Base-by-base conservation (phyloP, 2,329 filamentous ascomycete genomes). In the Claviceps sp. region DNA sequence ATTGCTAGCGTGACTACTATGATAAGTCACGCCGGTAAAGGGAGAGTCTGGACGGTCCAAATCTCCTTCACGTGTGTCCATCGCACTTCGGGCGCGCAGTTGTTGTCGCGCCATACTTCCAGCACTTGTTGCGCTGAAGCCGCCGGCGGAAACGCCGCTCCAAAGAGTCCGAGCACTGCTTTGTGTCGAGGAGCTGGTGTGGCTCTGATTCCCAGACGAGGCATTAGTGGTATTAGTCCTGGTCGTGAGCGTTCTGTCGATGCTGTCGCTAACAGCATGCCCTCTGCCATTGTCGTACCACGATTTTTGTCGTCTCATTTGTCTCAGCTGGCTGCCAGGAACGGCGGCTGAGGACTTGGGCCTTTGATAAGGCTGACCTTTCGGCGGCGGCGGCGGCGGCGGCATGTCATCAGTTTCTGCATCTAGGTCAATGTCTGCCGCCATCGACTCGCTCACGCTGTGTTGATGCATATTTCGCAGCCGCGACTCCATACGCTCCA, bases 51-150 rank as follows among this genome's bases (percentile, higher is more conserved):
- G 78, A 20, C 81, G 73, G 43, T 77, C 77, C 22, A 65, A 55
- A 18, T 79, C 78, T 60, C 70, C 69, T 16, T 79, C 80, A 24
- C 78, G 75, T 52, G 77, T 74, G 42, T 79, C 82, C 57, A 86
- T 67, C 3, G 81, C 80, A 61, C 84, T 88, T 56, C 81, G 79
- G 16, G 84, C 75, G 55, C 83, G 63, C 58, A 75, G 67, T 62
- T 84, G 85, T 62, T 86, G 86, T 55, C 90, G 81, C 34, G 89
- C 90, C 57, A 94, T 81, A 68, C 91, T 97, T 51, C 90, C 93
- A 16, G 93, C 93, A 68, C 93, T 97, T 16, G 93, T 97, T 49
- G 89, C 87, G 65, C 91, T 97, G 67, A 96, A 88, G 13, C 79
- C 91, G 49, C 90, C 84, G 0, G 93, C 93, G 50, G 93, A 97